Base-by-base conservation (phyloP, 441 rosid genomes). In the Eutrema salsugineum region DNA sequence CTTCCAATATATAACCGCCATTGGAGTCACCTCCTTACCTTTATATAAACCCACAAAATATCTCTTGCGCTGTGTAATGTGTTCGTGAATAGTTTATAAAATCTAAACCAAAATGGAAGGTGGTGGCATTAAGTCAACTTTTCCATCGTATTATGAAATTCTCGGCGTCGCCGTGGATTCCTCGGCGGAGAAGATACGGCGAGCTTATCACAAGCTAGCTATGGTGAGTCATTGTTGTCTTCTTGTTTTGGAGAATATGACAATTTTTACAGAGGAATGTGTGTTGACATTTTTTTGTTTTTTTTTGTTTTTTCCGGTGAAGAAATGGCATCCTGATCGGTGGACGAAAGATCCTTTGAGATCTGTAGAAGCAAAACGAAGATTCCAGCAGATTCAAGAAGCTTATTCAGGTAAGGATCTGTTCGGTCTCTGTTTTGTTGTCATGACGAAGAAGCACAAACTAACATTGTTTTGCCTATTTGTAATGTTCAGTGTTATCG, bases 291-390 rank as follows among this genome's bases (percentile, higher is more conserved):
- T 24, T 5, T 32, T 24, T 43, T n/a, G 28, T 56, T 30, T 36
- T 0, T 70, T 27, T 20, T 0, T 64, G 19, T 46, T 10, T n/a
- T 40, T 1, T 32, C 38, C 27, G 27, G 57, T 59, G 80, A 71
- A 91, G 97, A 78, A 66, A 84, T 91, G 97, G 97, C 96, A 93
- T 81, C 98, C 96, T 6, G 97, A 93, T 76, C 82, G 85, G 70
- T 84, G 90, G 94, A 71, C 87, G 0, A 86, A 71, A 54, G 77
- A 76, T 12, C 90, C 89, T 3, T 73, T 85, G 63, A 12, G 81
- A 15, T 68, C 79, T 48, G 78, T 80, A 3, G 72, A 83, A 74
- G 91, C 97, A 28, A 91, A 93, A 76, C 71, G 82, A 15, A 89
- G 74, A 56, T 93, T 93, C 62, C 96, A 88, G 75, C 80, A 84